A percentile compares a stretch with the other conserved stretches of the same genome.
Evolutionary conservation across 2,329 filamentous ascomycete genomes (phyloP).

Genomic region (Cordyceps cicadae): DNA sequence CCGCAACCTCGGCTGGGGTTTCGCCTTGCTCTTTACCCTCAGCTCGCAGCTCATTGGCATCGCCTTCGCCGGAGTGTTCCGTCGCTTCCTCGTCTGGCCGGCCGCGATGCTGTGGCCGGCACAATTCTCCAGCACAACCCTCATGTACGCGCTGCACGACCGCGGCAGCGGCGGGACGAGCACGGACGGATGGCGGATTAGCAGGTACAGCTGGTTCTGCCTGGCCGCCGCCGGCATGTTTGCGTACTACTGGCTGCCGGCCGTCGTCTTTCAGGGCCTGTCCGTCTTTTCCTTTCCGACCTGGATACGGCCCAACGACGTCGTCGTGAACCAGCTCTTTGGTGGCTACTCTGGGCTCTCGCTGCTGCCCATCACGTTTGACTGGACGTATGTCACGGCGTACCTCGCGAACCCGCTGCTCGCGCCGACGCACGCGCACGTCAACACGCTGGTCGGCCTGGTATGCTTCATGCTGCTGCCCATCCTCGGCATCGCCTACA

Average conservation of each 20-base stretch:
- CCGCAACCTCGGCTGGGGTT: constrained; percentile 44
- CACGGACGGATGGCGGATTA: constrained; percentile 36
- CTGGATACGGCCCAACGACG: constrained; percentile 45
- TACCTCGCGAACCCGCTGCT: constrained; percentile 35
- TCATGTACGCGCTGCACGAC: constrained; percentile 38
- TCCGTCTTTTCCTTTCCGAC: constrained; percentile 49
- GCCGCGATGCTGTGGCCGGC: constrained; percentile 55
- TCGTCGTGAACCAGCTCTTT: constrained; percentile 47
- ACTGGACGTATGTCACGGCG: constrained; percentile 33
- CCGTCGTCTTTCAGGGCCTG: constrained; percentile 39
- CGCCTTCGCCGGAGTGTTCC: constrained; percentile 48
- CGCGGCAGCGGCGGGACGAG: constrained; percentile 27
- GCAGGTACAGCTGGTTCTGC: constrained; percentile 38
- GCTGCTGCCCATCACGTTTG: constrained; percentile 46
- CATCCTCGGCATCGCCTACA: constrained; percentile 39
- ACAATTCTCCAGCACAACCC: constrained; percentile 37
- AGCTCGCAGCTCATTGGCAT: constrained; percentile 54
- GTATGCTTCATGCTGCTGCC: constrained; percentile 33
- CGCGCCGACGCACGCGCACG: constrained; percentile 33
- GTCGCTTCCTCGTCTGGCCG: constrained; percentile 49
- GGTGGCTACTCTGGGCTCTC: constrained; percentile 46
- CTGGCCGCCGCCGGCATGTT: constrained; percentile 34
- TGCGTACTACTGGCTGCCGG: constrained; percentile 46
- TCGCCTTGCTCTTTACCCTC: constrained; percentile 48
- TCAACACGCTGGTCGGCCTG: constrained; percentile 38